Conservation (phyloP, 257 asterid genomes). For the Primulina huaijiensis region DNA sequence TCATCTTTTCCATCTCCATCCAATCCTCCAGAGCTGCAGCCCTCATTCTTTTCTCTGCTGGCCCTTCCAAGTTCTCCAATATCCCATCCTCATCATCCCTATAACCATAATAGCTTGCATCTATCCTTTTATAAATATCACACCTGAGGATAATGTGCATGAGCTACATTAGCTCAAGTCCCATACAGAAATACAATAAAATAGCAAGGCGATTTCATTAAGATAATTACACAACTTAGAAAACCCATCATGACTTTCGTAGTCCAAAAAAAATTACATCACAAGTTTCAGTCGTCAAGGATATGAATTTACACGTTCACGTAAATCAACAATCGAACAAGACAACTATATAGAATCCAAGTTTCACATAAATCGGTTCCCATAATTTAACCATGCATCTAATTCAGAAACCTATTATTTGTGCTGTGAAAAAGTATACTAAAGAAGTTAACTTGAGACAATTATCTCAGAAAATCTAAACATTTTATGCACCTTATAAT, state of each 20-base stretch:
- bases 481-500: too few relatives aligned
- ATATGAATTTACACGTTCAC: neutral
- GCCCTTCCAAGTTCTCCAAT: conserved; percentile 70
- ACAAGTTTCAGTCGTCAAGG: neutral
- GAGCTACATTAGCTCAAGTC: conserved; percentile 20
- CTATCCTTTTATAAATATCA: conserved; percentile 88
- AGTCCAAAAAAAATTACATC: neutral
- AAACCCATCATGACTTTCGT: conserved; percentile 1
- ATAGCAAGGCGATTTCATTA: conserved; percentile 1
- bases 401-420: too few relatives aligned
- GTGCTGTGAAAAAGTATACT: too few relatives aligned
- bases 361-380: too few relatives aligned
- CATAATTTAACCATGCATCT: too few relatives aligned
- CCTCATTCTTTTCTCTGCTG: conserved; percentile 73
- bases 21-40: conserved; percentile 68
- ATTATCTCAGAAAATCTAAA: too few relatives aligned
- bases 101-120: conserved; percentile 94
- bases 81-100: conserved; percentile 95
- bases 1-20: conserved; percentile 76
- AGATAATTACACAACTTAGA: neutral
- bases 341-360: neutral
- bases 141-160: conserved; percentile 46
- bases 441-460: too few relatives aligned
- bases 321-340: conserved; percentile 4
- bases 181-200: neutral